Evolutionary conservation across 305 asterid genomes (phyloP), one percentile per base, ranked within the genome.

Genomic region (Fraxinus xanthoxyloides): DNA sequence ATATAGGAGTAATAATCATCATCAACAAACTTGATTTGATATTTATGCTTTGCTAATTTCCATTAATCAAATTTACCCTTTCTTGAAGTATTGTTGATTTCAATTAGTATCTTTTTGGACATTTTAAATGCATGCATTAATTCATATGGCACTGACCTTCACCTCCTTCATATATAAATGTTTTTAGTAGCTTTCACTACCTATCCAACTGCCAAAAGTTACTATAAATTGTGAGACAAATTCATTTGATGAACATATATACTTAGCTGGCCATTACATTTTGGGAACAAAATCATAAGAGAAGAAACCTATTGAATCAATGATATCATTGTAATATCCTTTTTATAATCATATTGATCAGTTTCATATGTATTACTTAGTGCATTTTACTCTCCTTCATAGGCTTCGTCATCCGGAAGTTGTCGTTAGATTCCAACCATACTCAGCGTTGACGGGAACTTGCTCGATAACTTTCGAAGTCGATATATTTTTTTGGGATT

Each of bases 181-280:
- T 75, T 23, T 51, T 4, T 32, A 23, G 51, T 75, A 81, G 80
- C 65, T 72, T 73, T 75, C 51, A 40, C 65, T 83, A 43, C 40
- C 82, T 19, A 81, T 76, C 85, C 84, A 87, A 77, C 87, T 56
- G 59, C 86, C 85, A 82, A 80, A 72, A 84, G 69, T 54, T 82
- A 12, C 82, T 40, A 12, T 82, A 82, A 82, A 72, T 70, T 70
- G 46, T 79, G 36, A 24, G 67, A 31, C 77, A 70, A 72, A 38
- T 23, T 10, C 83, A 82, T 80, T 85, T 74, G 85, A 79, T 72
- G 65, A 26, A 75, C 15, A 83, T 65, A 83, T 65, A 74, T 56
- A 4, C 51, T 82, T 88, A 84, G 89, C 82, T 88, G 86, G 83
- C 83, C 78, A 74, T 75, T 61, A 61, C 87, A 17, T 81, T 54